phyloP scores from a whole-genome alignment of 2,329 filamentous ascomycete species.

The Incumbomyces delicatus region DNA sequence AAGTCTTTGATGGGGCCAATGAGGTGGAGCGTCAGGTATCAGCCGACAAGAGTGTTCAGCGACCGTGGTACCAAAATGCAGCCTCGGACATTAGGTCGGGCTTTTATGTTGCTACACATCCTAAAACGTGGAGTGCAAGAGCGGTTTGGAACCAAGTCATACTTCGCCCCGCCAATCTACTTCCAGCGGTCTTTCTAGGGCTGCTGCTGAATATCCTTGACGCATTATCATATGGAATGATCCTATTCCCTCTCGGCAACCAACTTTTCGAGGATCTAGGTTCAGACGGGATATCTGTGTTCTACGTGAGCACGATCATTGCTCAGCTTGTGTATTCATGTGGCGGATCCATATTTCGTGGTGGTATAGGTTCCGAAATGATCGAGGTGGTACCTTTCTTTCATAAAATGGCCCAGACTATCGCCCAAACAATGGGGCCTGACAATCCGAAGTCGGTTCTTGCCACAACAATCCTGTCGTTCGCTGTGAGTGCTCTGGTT shows the following conservation, averaged over 20 bases:
- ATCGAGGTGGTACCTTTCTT: slow-evolving; percentile 99
- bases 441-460: slow-evolving; percentile 77
- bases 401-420: slow-evolving; percentile 92
- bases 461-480: slow-evolving; percentile 87
- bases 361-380: slow-evolving; percentile 90
- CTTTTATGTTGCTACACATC: slow-evolving; percentile 38
- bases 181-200: slow-evolving; percentile 82
- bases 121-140: slow-evolving; percentile 62
- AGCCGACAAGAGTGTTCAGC: not conserved
- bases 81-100: slow-evolving; percentile 8
- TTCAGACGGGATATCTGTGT: slow-evolving; percentile 92
- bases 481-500: slow-evolving; percentile 78
- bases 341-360: slow-evolving; percentile 76
- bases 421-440: slow-evolving; percentile 66
- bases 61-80: not conserved
- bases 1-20: slow-evolving; percentile 11
- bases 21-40: slow-evolving; percentile 24
- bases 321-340: slow-evolving; percentile 82
- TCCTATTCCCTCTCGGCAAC: slow-evolving; percentile 83
- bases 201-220: slow-evolving; percentile 87
- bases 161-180: slow-evolving; percentile 56
- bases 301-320: slow-evolving; percentile 95
- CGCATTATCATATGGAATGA: slow-evolving; percentile 92
- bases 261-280: slow-evolving; percentile 77
- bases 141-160: slow-evolving; percentile 56